Evolutionary conservation across 2,329 filamentous ascomycete genomes (phyloP).

Genomic region (Hypoxylon sp.): DNA sequence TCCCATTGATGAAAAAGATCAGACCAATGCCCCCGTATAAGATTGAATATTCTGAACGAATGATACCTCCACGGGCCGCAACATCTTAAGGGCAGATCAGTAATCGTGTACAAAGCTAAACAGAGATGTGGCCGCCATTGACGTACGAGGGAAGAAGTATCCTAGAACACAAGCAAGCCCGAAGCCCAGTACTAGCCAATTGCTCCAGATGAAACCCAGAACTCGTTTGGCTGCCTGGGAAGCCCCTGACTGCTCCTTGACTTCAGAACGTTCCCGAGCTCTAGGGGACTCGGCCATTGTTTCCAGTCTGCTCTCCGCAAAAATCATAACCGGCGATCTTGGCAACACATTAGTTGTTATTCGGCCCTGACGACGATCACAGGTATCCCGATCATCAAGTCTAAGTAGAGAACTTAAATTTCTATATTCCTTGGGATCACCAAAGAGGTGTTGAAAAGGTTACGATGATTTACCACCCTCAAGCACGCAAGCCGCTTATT

Average conservation of each 20-base stretch:
- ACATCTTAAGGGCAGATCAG: constrained; percentile 56
- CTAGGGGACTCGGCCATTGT: constrained; percentile 19
- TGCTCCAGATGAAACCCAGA: constrained; percentile 48
- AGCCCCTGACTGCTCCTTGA: constrained; percentile 16
- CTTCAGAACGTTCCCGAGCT: constrained; percentile 5
- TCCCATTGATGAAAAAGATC: constrained; percentile 79
- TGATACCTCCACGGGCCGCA: constrained; percentile 63
- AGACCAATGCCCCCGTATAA: constrained; percentile 78
- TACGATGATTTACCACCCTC: constrained; percentile 29
- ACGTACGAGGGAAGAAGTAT: constrained; percentile 62
- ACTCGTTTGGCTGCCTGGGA: constrained; percentile 35
- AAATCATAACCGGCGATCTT: constrained; percentile 14
- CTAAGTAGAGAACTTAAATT: constrained; percentile 3
- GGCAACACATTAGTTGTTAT: constrained; percentile 2
- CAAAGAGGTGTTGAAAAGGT: constrained; percentile 21
- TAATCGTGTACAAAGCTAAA: constrained; percentile 19
- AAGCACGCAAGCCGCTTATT: constrained; percentile 28
- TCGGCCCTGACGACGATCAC: constrained; percentile 1
- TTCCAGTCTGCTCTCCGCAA: constrained; percentile 7
- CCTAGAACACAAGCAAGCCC: constrained; percentile 52
- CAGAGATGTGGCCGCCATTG: background rate
- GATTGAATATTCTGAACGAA: constrained; percentile 71
- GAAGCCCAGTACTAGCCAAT: constrained; percentile 54
- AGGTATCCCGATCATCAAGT: constrained; percentile 5
- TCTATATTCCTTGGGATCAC: constrained; percentile 10